Conservation (phyloP, 2,329 filamentous ascomycete genomes). For the Sclerotinia subarctica region DNA sequence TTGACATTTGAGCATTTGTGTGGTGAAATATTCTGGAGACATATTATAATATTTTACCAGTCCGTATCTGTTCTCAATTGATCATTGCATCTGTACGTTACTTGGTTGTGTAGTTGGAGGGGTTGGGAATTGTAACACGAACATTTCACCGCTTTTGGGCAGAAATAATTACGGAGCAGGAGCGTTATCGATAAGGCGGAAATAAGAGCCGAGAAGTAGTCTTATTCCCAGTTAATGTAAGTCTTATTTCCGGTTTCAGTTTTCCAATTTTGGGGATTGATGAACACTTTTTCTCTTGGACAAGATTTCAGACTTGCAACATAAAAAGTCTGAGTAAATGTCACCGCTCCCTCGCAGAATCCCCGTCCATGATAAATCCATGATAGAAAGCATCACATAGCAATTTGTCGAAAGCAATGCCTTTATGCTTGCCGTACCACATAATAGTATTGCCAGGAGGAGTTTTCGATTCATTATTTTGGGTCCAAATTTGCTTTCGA, state of each 20-base stretch:
- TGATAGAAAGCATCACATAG: not conserved
- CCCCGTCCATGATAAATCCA: too few relatives aligned
- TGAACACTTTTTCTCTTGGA: not conserved
- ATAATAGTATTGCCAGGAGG: not conserved
- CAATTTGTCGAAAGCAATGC: not conserved
- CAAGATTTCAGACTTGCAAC: not conserved
- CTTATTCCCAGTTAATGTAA: not conserved
- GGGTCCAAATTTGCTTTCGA: not conserved
- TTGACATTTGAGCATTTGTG: not conserved
- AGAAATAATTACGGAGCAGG: not conserved
- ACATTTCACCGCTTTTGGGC: conserved; percentile 4
- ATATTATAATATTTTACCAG: not conserved
- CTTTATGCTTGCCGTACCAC: conserved; percentile 2
- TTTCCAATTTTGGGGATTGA: not conserved
- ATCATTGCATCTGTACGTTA: not conserved
- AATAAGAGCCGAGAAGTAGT: not conserved
- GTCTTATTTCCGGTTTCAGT: not conserved
- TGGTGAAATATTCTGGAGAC: not conserved
- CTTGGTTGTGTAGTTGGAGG: not conserved
- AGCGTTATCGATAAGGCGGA: not conserved
- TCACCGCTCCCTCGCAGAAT: not conserved
- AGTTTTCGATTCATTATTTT: not conserved
- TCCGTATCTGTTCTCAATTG: not conserved
- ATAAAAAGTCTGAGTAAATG: not conserved
- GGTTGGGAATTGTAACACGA: not conserved